Conservation (phyloP, 2,329 filamentous ascomycete species). For the Xylariaceae sp. region DNA sequence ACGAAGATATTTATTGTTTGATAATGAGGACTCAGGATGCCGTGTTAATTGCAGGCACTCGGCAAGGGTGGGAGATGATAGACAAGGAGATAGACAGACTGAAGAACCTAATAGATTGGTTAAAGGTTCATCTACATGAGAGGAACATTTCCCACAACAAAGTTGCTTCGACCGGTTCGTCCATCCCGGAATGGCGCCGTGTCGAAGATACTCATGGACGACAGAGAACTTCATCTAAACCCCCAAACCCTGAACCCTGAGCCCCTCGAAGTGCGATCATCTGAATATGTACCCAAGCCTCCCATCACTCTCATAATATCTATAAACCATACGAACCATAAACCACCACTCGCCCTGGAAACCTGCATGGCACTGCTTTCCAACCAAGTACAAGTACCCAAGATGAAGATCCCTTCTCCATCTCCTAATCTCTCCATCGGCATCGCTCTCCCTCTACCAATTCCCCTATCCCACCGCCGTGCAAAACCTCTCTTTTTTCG, state of each 20-base stretch:
- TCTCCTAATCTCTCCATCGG: conserved; percentile 1
- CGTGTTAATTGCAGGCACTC: too few relatives aligned
- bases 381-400: not conserved
- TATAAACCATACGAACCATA: not conserved
- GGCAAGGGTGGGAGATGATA: too few relatives aligned
- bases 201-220: not conserved
- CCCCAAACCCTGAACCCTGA: not conserved
- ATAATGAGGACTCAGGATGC: not conserved
- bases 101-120: too few relatives aligned
- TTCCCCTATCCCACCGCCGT: conserved; percentile 17
- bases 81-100: too few relatives aligned
- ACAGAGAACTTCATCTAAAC: not conserved
- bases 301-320: not conserved
- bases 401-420: conserved; percentile 4
- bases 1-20: not conserved
- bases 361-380: not conserved
- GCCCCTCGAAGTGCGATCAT: conserved; percentile 3
- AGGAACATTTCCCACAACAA: not conserved
- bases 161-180: not conserved
- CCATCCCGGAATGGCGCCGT: not conserved
- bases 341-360: not conserved
- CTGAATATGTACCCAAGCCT: not conserved
- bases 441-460: not conserved
- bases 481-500: conserved; percentile 17
- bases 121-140: not conserved